phyloP scores from a whole-genome alignment of 2,329 filamentous ascomycete genomes.

The Cytospora chrysosperma region DNA sequence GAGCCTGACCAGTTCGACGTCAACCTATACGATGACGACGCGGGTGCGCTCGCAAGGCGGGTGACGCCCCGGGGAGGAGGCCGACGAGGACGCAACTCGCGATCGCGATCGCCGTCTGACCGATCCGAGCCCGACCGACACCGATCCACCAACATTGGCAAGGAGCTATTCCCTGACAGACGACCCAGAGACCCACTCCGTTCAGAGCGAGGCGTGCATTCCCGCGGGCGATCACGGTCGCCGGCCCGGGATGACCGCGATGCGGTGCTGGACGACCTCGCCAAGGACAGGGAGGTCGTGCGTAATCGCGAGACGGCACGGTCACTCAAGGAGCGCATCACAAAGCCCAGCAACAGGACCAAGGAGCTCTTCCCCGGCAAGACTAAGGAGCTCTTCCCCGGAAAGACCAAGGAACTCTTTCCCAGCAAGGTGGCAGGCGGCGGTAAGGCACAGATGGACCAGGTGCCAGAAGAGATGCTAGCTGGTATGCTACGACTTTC shows the following conservation, averaged over 20 bases:
- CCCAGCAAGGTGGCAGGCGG: slow-evolving; percentile 41
- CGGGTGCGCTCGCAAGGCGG: slow-evolving; percentile 37
- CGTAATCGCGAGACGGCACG: slow-evolving; percentile 46
- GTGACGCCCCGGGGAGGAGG: neutral
- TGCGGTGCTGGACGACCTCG: slow-evolving; percentile 31
- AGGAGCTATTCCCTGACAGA: slow-evolving; percentile 62
- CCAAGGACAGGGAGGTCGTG: slow-evolving; percentile 31
- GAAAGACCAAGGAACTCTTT: slow-evolving; percentile 61
- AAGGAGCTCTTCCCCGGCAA: slow-evolving; percentile 61
- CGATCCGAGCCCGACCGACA: slow-evolving; percentile 30
- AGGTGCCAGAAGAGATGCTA: slow-evolving; percentile 35
- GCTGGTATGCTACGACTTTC: slow-evolving; percentile 34
- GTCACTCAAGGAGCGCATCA: slow-evolving; percentile 43
- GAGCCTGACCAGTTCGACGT: slow-evolving; percentile 59
- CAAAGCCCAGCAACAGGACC: slow-evolving; percentile 42
- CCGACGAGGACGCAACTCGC: slow-evolving; percentile 18
- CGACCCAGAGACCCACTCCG: slow-evolving; percentile 26
- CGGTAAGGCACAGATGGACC: slow-evolving; percentile 37
- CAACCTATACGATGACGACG: slow-evolving; percentile 79
- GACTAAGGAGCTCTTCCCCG: slow-evolving; percentile 60
- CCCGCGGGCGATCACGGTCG: slow-evolving; percentile 53
- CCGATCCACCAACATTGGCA: slow-evolving; percentile 46
- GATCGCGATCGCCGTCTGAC: slow-evolving; percentile 18
- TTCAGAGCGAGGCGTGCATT: slow-evolving; percentile 31
- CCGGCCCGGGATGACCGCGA: slow-evolving; percentile 46